A percentile compares a stretch with the other conserved stretches of the same genome.
Conservation (phyloP, 108 stramenopile genomes). For the Nitzschia sp. region DNA sequence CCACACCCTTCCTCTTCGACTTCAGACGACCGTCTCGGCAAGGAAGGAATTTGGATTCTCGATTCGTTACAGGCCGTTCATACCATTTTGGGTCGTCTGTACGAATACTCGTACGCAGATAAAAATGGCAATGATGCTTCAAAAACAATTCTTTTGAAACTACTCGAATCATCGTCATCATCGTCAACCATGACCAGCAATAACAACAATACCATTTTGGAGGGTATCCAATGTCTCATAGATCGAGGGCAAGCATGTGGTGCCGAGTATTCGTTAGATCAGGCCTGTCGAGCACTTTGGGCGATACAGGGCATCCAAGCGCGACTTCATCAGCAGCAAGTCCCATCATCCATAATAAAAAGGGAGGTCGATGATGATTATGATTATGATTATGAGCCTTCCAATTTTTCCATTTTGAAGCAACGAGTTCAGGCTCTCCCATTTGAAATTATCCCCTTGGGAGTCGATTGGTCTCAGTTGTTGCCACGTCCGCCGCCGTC, state of each 20-base stretch:
- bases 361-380: too few species aligned
- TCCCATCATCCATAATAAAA: neutral
- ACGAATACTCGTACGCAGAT: neutral
- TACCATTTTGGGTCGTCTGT: conserved; percentile 13
- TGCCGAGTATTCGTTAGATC: conserved; percentile 37
- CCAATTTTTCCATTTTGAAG: neutral
- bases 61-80: conserved; percentile 50
- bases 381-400: neutral
- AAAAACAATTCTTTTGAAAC: too few species aligned
- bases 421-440: conserved; percentile 22
- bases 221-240: conserved; percentile 37
- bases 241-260: conserved; percentile 37
- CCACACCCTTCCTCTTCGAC: conserved; percentile 20
- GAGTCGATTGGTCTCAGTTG: conserved; percentile 46
- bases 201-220: neutral
- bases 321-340: conserved; percentile 29
- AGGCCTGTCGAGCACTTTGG: conserved; percentile 58
- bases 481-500: too few species aligned
- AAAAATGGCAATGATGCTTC: too few species aligned
- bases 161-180: neutral
- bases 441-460: conserved; percentile 64
- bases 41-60: conserved; percentile 46
- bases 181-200: neutral
- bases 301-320: conserved; percentile 47
- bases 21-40: conserved; percentile 38